phyloP scores from a whole-genome alignment of 305 asterid genomes.

The Fraxinus sp. region DNA sequence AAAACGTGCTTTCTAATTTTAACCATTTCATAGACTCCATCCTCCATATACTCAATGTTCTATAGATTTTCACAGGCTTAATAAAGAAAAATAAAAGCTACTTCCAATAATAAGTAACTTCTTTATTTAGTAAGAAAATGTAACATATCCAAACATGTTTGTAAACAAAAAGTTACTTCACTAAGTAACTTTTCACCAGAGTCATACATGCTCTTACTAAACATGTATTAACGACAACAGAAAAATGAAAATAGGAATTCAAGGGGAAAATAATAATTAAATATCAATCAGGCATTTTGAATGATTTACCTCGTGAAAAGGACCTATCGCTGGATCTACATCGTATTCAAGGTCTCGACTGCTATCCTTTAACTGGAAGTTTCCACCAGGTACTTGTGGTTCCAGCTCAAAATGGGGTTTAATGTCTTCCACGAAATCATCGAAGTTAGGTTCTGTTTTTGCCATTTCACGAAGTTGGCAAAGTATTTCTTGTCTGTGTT shows the following conservation, averaged over 20 bases:
- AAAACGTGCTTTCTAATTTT: not conserved
- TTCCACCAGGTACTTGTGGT: slow-evolving; percentile 33
- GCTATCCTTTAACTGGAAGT: slow-evolving; percentile 28
- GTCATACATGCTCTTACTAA: not conserved
- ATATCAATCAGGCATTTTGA: not conserved
- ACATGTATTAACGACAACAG: not conserved
- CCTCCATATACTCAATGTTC: not conserved
- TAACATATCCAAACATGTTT: not conserved
- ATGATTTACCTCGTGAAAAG: slow-evolving; percentile 52
- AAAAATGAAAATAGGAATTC: not conserved
- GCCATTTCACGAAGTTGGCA: slow-evolving; percentile 77
- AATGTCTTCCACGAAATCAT: slow-evolving; percentile 42
- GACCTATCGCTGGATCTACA: slow-evolving; percentile 35
- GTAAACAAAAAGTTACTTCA: not conserved
- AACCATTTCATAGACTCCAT: not conserved
- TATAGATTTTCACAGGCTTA: not conserved
- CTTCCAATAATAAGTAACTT: not conserved
- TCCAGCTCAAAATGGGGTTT: slow-evolving; percentile 37
- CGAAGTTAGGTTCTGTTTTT: slow-evolving; percentile 55
- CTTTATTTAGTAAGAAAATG: not conserved
- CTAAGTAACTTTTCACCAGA: too few relatives aligned
- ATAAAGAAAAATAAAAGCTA: not conserved
- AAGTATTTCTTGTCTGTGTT: slow-evolving; percentile 74
- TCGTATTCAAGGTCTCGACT: slow-evolving; percentile 31
- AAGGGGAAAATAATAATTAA: not conserved